Base-by-base conservation (phyloP, 345 rosid species). In the Arabis hirsuta region DNA sequence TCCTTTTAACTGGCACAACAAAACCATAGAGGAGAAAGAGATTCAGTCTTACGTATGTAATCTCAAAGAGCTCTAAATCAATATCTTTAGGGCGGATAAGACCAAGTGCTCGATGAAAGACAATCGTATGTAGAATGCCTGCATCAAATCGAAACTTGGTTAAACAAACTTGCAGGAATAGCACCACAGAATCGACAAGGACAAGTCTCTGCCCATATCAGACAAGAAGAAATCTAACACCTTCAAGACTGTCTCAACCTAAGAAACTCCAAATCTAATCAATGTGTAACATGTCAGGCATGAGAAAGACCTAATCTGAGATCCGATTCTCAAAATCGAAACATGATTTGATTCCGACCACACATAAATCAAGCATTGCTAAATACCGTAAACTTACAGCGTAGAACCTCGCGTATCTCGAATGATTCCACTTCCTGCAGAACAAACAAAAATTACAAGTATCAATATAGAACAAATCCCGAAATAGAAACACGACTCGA, bases 61-160 rank as follows among this genome's bases (percentile, higher is more conserved):
- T 86, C 1, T 87, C 96, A 14, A 95, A 91, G 55, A 87, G 90
- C 71, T 90, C 97, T 80, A 91, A 79, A 82, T 95, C 99, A 53
- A 91, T 78, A 58, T 91, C 99, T 76, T 88, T 95, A 24, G 99
- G 99, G 65, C 96, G 85, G 65, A 95, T 82, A 22, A 91, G 92
- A 72, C 98, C 99, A 58, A 91, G 82, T 8, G 99, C 99, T 53
- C 99, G 80, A 69, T 95, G 96, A 79, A 95, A 91, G 32, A 95
- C 87, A 65, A 95, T 82, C 0, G 99, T 90, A 63, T 91, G 99
- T 66, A 95, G 69, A 65, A 95, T 81, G 74, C 97, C 99, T 95
- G 84, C 81, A 78, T 22, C 38, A 62, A 77, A 43, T 13, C 48
- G 6, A 51, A 70, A 55, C 39, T 68, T 39, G 4, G 4, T 55